Conservation (phyloP, 495 filamentous ascomycete species). For the Talaromyces ruber region DNA sequence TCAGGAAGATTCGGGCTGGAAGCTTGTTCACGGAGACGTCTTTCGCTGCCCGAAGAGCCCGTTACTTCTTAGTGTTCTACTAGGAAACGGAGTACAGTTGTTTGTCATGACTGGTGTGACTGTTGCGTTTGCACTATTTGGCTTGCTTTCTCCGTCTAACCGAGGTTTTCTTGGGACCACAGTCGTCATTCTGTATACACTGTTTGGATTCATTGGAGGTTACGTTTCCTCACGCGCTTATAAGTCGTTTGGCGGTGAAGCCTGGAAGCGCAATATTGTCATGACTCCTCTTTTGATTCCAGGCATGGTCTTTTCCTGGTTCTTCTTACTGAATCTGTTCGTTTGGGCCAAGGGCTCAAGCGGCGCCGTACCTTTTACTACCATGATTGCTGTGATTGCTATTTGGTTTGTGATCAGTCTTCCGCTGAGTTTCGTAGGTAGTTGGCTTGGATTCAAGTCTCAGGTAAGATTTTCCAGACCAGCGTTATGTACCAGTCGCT, state of each 20-base stretch:
- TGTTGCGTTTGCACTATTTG: conserved; percentile 86
- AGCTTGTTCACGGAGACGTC: conserved; percentile 94
- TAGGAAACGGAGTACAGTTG: conserved; percentile 90
- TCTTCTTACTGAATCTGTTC: conserved; percentile 94
- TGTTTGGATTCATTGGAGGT: conserved; percentile 88
- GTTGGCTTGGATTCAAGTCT: conserved; percentile 83
- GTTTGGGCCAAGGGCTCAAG: conserved; percentile 85
- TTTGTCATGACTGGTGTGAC: conserved; percentile 97
- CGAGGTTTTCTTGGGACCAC: conserved; percentile 87
- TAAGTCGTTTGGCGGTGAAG: conserved; percentile 83
- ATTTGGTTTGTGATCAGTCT: conserved; percentile 98
- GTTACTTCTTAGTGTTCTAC: conserved; percentile 74
- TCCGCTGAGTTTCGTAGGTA: conserved; percentile 80
- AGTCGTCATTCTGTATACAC: conserved; percentile 83
- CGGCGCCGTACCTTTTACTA: conserved; percentile 91
- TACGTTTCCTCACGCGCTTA: conserved; percentile 85
- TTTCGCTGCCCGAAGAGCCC: conserved; percentile 82
- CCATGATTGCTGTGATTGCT: conserved; percentile 84
- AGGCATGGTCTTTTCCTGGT: conserved; percentile 74
- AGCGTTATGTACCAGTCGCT: conserved; percentile 1
- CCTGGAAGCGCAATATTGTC: conserved; percentile 89
- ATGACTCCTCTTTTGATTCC: conserved; percentile 82
- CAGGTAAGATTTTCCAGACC: conserved; percentile 20
- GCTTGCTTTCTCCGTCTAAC: conserved; percentile 90
- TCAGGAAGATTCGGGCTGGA: conserved; percentile 97